phyloP scores from a whole-genome alignment of 108 stramenopile genomes.

The Nitzschia sp. region DNA sequence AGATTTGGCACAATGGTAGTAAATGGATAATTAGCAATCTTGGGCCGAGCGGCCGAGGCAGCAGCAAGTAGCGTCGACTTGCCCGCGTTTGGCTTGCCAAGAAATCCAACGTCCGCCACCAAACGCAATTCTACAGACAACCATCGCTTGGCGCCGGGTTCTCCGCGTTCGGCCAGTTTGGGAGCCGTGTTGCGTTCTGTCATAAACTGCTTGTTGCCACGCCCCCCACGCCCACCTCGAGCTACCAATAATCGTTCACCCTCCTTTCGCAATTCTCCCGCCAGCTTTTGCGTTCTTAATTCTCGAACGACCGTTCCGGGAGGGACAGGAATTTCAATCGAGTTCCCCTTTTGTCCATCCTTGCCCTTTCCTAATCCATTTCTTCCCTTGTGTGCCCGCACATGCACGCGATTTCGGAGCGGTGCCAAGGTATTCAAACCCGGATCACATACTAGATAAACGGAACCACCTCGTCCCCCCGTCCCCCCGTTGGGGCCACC shows the following conservation, averaged over 20 bases:
- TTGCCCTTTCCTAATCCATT: constrained; percentile 90
- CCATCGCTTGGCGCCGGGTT: constrained; percentile 90
- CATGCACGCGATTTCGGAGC: constrained; percentile 79
- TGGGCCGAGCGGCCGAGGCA: constrained; percentile 88
- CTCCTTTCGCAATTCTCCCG: constrained; percentile 84
- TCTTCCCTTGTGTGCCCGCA: constrained; percentile 68
- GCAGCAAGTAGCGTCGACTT: constrained; percentile 93
- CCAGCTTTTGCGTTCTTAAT: constrained; percentile 77
- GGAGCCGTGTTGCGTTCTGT: constrained; percentile 83
- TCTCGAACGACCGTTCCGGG: constrained; percentile 95
- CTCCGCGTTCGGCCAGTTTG: constrained; percentile 88
- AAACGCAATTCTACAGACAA: constrained; percentile 88
- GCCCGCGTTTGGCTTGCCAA: constrained; percentile 99
- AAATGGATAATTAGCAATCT: constrained; percentile 98
- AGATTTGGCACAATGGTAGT: constrained; percentile 97
- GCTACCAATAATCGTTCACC: constrained; percentile 89
- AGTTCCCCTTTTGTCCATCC: constrained; percentile 74
- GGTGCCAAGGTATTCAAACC: constrained; percentile 88
- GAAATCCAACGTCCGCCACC: constrained; percentile 96
- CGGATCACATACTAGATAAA: constrained; percentile 80
- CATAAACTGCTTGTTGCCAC: constrained; percentile 96
- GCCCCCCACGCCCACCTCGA: constrained; percentile 90
- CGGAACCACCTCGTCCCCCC: constrained; percentile 87
- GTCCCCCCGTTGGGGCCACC: constrained; percentile 93
- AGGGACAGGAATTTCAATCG: constrained; percentile 80